Conservation (phyloP, 768 basidiomycete genomes). For the Trametes cingulata region DNA sequence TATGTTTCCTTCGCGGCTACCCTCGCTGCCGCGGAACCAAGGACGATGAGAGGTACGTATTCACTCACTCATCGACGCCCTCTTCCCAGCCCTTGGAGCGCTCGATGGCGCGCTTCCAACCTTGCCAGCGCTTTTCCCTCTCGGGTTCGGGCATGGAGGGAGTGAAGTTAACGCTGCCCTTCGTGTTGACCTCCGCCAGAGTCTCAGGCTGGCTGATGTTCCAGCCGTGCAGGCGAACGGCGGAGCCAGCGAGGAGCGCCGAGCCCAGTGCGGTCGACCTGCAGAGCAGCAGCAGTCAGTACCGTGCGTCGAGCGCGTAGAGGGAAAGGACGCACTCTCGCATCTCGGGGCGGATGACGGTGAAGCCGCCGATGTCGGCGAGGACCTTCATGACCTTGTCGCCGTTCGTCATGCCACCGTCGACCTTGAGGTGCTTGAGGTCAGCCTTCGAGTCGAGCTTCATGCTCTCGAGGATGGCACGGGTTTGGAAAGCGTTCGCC, state of each 20-base stretch:
- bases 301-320: background rate
- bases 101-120: conserved; percentile 90
- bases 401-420: conserved; percentile 98
- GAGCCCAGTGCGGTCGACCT: conserved; percentile 96
- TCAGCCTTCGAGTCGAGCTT: conserved; percentile 81
- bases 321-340: conserved; percentile 66
- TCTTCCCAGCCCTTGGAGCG: conserved; percentile 81
- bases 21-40: background rate
- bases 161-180: conserved; percentile 70
- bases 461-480: conserved; percentile 95
- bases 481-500: conserved; percentile 94
- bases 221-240: conserved; percentile 90
- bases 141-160: conserved; percentile 54
- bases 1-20: background rate
- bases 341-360: conserved; percentile 93
- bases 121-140: conserved; percentile 65
- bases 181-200: conserved; percentile 82
- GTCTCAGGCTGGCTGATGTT: conserved; percentile 83
- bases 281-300: conserved; percentile 2
- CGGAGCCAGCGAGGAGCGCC: conserved; percentile 89
- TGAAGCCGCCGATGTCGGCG: conserved; percentile 90
- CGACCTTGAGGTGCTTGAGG: conserved; percentile 87
- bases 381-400: conserved; percentile 85
- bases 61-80: conserved; percentile 23
- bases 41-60: background rate